Base-by-base conservation (phyloP, 2,329 filamentous ascomycete genomes). In the Coniochaeta sp. region DNA sequence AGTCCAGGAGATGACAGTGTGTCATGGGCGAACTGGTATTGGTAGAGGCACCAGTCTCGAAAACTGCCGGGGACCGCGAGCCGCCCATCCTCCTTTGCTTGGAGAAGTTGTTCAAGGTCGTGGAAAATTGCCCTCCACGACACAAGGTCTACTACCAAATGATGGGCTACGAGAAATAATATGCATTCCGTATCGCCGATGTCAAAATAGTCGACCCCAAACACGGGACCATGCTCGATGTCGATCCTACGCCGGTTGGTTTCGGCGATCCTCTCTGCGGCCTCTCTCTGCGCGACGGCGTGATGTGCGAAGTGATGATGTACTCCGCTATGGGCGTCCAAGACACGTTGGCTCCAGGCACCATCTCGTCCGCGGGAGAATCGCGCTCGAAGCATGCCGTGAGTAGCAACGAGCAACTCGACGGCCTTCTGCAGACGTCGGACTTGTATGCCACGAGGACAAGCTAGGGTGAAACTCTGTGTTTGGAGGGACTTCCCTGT, bases 71-170 rank as follows among this genome's bases (percentile, higher is more conserved):
- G 57, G 59, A 17, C 32, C 47, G 61, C 66, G 65, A 1, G 63
- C 60, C 2, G 63, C 30, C 7, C 61, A 61, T 10, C 26, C 17
- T 22, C 63, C 61, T 16, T 57, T 4, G 12, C 40, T 26, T 3
- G 63, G 55, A 16, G 58, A 55, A n/a, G 62, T 61, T 2, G 58
- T 62, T 28, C 66, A 62, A 80, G 67, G 47, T 80, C 76, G 47
- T 74, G 70, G 0, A 78, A 63, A 2, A 80, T 67, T 2, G 75
- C 69, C 12, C 75, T 69, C 77, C 77, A 80, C 0, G 76, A 76
- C 1, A 79, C 75, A 7, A 79, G 62, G 57, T 79, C 77, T 16
- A 79, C 69, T 1, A 75, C 69, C 0, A 75, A 62, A 60, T 76
- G 73, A 19, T 75, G 73, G 1, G 70, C 70, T 9, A 68, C 62